Evolutionary conservation across 2,329 filamentous ascomycete genomes (phyloP), one percentile per base, ranked within the genome.

Genomic region (Aspergillus chevalieri): DNA sequence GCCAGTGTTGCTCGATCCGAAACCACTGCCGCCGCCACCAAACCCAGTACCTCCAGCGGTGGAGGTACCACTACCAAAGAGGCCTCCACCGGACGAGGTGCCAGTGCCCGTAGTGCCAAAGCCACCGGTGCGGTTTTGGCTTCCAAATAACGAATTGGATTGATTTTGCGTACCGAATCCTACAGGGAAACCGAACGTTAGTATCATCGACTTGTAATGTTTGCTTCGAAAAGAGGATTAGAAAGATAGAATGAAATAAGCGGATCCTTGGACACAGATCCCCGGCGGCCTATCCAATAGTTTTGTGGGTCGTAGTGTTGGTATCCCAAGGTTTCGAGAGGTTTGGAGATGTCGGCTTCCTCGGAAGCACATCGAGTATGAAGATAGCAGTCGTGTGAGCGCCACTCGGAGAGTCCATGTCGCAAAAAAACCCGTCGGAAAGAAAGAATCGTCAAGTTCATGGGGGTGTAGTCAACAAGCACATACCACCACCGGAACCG

Each of bases 401-500:
- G 19, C 41, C 22, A 43, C 12, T 38, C 21, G 15, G 30, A 14
- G 28, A 21, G 28, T 22, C 28, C 22, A 26, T 21, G 7, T 8
- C 8, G 17, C 8, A n/a, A 14, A 30, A 52, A 38, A 47, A 30
- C 10, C 26, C 26, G 26, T 36, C 44, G 43, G 39, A 41, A 52
- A 56, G 52, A 54, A 54, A 58, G 55, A 55, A 55, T 57, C 57
- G 61, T 30, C 59, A 58, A 57, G 56, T 57, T 59, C 57, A 57
- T 53, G 52, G 43, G 50, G 47, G 24, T 47, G 47, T 54, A 53
- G 49, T 57, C 56, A 53, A 55, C 53, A 60, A 71, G 26, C 68
- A 71, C 68, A 61, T 71, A 72, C 68, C 69, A 70, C 66, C 65
- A 56, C 67, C 65, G 58, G 67, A 67, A 55, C 69, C 70, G 55